Evolutionary conservation across 805 yeast genomes (phyloP).

Genomic region (Millerago galiae): DNA sequence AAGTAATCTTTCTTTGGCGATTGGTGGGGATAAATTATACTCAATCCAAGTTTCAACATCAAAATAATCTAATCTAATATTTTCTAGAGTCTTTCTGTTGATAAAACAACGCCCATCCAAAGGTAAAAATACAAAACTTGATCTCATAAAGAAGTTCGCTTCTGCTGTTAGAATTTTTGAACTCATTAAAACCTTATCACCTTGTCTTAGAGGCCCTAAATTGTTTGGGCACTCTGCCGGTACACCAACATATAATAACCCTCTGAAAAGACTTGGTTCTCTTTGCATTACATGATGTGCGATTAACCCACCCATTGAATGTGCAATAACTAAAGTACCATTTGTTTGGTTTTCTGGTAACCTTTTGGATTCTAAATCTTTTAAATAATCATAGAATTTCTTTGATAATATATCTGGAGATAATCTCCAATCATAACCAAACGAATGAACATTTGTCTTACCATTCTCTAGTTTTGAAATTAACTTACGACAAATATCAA

Average conservation of each 20-base stretch:
- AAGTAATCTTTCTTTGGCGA: constrained; percentile 30
- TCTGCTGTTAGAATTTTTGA: constrained; percentile 73
- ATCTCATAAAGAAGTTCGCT: constrained; percentile 83
- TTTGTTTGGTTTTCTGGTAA: constrained; percentile 34
- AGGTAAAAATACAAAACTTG: constrained; percentile 75
- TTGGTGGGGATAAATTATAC: constrained; percentile 70
- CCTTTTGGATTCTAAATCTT: constrained; percentile 35
- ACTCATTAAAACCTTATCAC: constrained; percentile 73
- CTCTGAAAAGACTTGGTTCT: constrained; percentile 63
- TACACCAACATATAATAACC: constrained; percentile 73
- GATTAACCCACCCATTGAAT: constrained; percentile 91
- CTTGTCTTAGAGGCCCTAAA: constrained; percentile 76
- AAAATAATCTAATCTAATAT: constrained; percentile 65
- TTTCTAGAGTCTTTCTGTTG: constrained; percentile 51
- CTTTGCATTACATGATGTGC: constrained; percentile 73
- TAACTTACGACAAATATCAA: constrained; percentile 65
- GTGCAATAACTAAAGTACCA: constrained; percentile 71
- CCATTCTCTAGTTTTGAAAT: constrained; percentile 53
- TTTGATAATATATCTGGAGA: constrained; percentile 51
- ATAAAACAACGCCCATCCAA: constrained; percentile 67
- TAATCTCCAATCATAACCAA: constrained; percentile 93
- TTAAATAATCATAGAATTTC: constrained; percentile 44
- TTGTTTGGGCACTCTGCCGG: constrained; percentile 84
- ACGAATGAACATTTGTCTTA: constrained; percentile 56
- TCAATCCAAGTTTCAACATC: constrained; percentile 77